Evolutionary conservation across 768 basidiomycete species (phyloP).

Genomic region (Boletus tylopilopsis): DNA sequence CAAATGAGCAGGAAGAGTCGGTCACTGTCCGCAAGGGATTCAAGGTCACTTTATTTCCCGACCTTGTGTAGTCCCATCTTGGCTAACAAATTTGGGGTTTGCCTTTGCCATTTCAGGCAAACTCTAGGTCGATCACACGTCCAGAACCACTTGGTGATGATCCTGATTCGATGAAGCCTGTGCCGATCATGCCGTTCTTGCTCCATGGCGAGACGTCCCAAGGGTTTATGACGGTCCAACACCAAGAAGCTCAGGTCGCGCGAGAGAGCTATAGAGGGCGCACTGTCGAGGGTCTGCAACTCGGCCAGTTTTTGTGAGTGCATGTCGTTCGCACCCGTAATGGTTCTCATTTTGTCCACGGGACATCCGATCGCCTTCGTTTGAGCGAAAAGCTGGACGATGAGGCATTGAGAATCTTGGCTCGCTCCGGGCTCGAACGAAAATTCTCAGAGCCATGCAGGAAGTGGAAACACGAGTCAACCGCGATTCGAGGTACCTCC

Average conservation of each 20-base stretch:
- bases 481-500: background rate
- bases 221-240: slow-evolving; percentile 35
- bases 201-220: slow-evolving; percentile 39
- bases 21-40: slow-evolving; percentile 44
- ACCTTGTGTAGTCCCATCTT: background rate
- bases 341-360: too few species aligned
- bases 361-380: slow-evolving; percentile 20
- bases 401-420: slow-evolving; percentile 25
- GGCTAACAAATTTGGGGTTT: background rate
- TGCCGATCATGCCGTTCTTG: slow-evolving; percentile 23
- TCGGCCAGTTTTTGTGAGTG: slow-evolving; percentile 21
- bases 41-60: slow-evolving; percentile 30
- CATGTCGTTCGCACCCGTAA: too few species aligned
- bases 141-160: slow-evolving; percentile 7
- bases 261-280: slow-evolving; percentile 4
- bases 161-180: slow-evolving; percentile 1
- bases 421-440: slow-evolving; percentile 25
- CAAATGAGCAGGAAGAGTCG: slow-evolving; percentile 51
- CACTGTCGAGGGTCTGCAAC: slow-evolving; percentile 3
- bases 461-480: slow-evolving; percentile 19
- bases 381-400: slow-evolving; percentile 24
- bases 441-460: slow-evolving; percentile 23
- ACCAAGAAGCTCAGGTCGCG: slow-evolving; percentile 10
- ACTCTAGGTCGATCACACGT: slow-evolving; percentile 10
- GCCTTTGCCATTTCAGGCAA: slow-evolving; percentile 1